Evolutionary conservation across 331 rosid genomes (phyloP), one percentile per base, ranked within the genome.

Genomic region (Pyracantha coccinea): DNA sequence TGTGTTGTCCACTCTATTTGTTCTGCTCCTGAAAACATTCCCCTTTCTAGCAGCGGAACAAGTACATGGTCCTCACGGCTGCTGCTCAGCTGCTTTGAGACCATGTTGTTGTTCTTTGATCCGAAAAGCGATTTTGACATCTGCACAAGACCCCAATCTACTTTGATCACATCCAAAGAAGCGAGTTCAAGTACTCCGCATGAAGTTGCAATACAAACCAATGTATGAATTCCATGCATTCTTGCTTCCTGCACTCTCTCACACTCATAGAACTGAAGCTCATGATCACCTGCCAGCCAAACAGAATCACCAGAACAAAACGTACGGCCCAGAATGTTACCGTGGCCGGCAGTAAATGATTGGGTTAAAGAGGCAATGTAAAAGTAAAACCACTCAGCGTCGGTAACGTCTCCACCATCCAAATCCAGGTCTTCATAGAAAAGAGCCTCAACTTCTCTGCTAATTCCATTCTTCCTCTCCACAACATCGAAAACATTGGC

Each of bases 171-270:
- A 7, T 83, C 75, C 5, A 66, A 57, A 35, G 93, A 85, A 16
- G 88, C 93, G 31, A 89, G 20, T 71, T 87, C 90, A n/a, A 87
- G 71, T 1, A 82, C 91, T 13, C 91, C 92, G 55, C 3, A 20
- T 0, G 82, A 72, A 13, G 73, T 79, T 2, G 80, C 52, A 44
- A 87, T 50, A 32, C 77, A 89, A 17, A 85, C 83, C 54, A 85
- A 23, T 16, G 92, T 84, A 5, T 79, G 82, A 72, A 87, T 63
- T 10, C 89, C 88, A 33, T 81, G 82, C 29, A 59, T 9, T 2
- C 78, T 69, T 7, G 92, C 95, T 71, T 89, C 90, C 58, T 82
- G 58, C 3, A 83, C 87, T 79, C 95, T 77, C 21, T 84, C 89
- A 6, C 88, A 87, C 17, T 82, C 80, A 7, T 80, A 65, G 14